phyloP scores from a whole-genome alignment of 2,329 filamentous ascomycete species.

The Juglanconis juglandina region DNA sequence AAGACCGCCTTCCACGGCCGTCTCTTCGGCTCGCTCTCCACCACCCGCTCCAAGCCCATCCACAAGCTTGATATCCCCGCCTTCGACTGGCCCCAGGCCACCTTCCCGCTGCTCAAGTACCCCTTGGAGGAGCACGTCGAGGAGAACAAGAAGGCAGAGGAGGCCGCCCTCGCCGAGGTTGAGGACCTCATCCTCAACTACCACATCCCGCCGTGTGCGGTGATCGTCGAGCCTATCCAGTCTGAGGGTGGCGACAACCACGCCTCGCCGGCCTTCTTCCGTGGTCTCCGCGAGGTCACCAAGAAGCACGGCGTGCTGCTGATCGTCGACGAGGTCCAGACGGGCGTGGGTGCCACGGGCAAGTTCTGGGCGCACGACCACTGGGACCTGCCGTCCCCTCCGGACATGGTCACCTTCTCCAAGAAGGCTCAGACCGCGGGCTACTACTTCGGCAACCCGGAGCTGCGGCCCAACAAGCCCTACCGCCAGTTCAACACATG shows the following conservation, averaged over 20 bases:
- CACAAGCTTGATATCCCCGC: conserved; percentile 94
- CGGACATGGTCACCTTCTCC: conserved; percentile 91
- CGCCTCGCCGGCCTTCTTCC: conserved; percentile 84
- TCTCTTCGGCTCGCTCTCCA: conserved; percentile 81
- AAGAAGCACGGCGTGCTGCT: conserved; percentile 73
- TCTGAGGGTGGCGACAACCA: conserved; percentile 95
- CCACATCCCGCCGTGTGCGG: conserved; percentile 75
- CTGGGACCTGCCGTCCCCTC: conserved; percentile 76
- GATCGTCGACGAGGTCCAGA: conserved; percentile 94
- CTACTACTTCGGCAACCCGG: conserved; percentile 82
- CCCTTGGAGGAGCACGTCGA: conserved; percentile 74
- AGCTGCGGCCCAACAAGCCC: conserved; percentile 82
- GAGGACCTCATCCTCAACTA: conserved; percentile 77
- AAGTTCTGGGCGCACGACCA: conserved; percentile 98
- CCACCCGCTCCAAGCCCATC: conserved; percentile 87
- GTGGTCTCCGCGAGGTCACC: conserved; percentile 74
- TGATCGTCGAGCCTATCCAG: conserved; percentile 87
- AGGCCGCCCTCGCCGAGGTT: conserved; percentile 76
- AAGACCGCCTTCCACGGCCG: conserved; percentile 86
- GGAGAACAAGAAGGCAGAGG: conserved; percentile 80
- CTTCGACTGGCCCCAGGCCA: conserved; percentile 90
- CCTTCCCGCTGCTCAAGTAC: conserved; percentile 83
- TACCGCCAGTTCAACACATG: conserved; percentile 97
- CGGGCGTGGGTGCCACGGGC: conserved; percentile 85
- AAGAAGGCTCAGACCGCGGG: conserved; percentile 95